Percentiles rank a stretch among this genome's conserved stretches.
Conservation (phyloP, 2,329 filamentous ascomycete genomes). For the Cordyceps cateniannulata region DNA sequence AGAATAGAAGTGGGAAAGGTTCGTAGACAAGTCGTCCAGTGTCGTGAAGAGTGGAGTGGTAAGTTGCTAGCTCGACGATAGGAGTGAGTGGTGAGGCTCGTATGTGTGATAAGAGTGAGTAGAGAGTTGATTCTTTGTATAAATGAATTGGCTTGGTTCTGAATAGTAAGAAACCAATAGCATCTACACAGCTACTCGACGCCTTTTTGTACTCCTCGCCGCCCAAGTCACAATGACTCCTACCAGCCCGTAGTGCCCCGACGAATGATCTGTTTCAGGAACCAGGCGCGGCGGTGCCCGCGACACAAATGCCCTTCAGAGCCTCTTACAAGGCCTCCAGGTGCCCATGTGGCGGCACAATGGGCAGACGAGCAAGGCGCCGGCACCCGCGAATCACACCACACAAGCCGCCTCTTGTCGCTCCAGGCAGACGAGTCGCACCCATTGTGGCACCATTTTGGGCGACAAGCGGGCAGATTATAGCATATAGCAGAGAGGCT, state of each 20-base stretch:
- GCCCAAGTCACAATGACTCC: background rate
- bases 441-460: conserved; percentile 8
- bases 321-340: background rate
- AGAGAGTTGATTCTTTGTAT: conserved; percentile 9
- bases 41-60: conserved; percentile 13
- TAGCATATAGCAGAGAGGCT: too few species aligned
- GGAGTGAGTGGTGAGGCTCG: conserved; percentile 11
- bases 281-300: background rate
- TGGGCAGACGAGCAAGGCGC: background rate
- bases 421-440: background rate
- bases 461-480: background rate
- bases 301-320: background rate
- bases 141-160: conserved; percentile 17
- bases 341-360: background rate
- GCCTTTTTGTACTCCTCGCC: background rate
- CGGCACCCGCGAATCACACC: conserved; percentile 6
- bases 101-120: conserved; percentile 6
- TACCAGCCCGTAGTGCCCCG: background rate
- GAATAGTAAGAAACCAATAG: conserved; percentile 14
- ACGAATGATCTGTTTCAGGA: background rate
- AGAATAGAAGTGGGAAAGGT: background rate
- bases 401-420: background rate
- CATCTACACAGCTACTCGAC: background rate
- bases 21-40: conserved; percentile 10
- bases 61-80: conserved; percentile 11